A percentile compares a stretch with the other conserved stretches of the same genome.
Conservation (phyloP, 2,329 filamentous ascomycete species). For the Colletotrichum sp. region DNA sequence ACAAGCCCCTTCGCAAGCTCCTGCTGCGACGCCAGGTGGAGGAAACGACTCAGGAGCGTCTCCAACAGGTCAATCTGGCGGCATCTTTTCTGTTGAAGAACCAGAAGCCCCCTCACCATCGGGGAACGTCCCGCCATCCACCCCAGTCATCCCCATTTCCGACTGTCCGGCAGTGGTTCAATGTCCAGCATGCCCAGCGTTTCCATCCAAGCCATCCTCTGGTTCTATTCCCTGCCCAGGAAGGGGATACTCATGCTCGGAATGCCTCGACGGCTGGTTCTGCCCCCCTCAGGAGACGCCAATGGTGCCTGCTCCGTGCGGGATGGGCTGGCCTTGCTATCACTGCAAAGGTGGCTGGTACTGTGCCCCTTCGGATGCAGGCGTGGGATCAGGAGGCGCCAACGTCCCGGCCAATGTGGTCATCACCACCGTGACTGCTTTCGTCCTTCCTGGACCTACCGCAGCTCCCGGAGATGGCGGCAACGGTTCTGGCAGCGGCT, state of each 20-base stretch:
- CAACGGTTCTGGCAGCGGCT: not conserved
- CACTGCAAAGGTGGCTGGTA: slow-evolving; percentile 34
- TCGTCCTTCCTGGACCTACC: not conserved
- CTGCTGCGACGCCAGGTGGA: not conserved
- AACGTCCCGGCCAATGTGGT: not conserved
- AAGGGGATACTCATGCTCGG: slow-evolving; percentile 29
- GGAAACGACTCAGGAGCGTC: not conserved
- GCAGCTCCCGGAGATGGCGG: not conserved
- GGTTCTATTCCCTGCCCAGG: slow-evolving; percentile 25
- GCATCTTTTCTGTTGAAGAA: not conserved
- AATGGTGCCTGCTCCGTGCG: slow-evolving; percentile 31
- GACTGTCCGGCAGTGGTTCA: slow-evolving; percentile 12
- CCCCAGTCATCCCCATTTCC: slow-evolving; percentile 11
- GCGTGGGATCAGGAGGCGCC: not conserved
- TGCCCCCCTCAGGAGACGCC: slow-evolving; percentile 35
- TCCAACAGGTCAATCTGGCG: not conserved
- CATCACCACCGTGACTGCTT: slow-evolving; percentile 6
- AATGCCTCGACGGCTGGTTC: slow-evolving; percentile 35
- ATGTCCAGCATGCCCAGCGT: slow-evolving; percentile 24
- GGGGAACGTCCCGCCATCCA: not conserved
- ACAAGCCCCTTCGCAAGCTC: not conserved
- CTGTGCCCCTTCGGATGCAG: slow-evolving; percentile 21
- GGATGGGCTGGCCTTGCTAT: slow-evolving; percentile 35
- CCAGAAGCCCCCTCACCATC: not conserved
- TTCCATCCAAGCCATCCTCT: not conserved